phyloP scores from a whole-genome alignment of 371 early-diverging fungal genomes.

The Circinella minor region DNA sequence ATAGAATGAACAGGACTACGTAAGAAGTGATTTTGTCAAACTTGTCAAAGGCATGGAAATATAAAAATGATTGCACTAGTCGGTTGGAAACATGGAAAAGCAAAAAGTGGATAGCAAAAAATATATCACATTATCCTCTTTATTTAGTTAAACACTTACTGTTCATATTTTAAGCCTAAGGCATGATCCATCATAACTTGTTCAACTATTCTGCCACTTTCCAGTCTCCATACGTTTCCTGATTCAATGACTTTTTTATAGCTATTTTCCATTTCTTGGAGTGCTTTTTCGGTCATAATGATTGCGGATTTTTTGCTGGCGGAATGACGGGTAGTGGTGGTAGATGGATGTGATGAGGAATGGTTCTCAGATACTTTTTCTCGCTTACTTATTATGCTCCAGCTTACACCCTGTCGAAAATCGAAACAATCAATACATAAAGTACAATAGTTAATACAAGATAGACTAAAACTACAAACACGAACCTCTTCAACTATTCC shows the following conservation, averaged over 20 bases:
- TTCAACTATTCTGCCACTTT: not conserved
- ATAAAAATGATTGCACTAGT: not conserved
- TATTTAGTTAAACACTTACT: not conserved
- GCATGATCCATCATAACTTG: not conserved
- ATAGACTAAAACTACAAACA: too few species aligned
- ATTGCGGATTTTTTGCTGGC: not conserved
- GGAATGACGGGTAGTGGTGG: not conserved
- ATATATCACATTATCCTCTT: too few species aligned
- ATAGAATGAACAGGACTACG: slow-evolving; percentile 1
- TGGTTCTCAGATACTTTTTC: not conserved
- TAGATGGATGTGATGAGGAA: too few species aligned
- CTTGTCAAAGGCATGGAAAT: not conserved
- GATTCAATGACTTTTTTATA: not conserved
- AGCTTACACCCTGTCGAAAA: not conserved
- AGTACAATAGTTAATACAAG: too few species aligned
- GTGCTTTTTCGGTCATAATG: not conserved
- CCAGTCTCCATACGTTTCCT: not conserved
- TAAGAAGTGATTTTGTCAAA: not conserved
- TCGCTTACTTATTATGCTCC: not conserved
- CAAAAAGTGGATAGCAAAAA: too few species aligned
- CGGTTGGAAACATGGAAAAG: not conserved
- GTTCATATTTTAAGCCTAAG: not conserved
- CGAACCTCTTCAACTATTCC: too few species aligned
- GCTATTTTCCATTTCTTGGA: not conserved
- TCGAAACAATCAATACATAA: not conserved